These are phyloP conservation scores for Claviceps sp. DNA, from an alignment of 2,329 filamentous ascomycete genomes.

Conservation along the genomic window DNA sequence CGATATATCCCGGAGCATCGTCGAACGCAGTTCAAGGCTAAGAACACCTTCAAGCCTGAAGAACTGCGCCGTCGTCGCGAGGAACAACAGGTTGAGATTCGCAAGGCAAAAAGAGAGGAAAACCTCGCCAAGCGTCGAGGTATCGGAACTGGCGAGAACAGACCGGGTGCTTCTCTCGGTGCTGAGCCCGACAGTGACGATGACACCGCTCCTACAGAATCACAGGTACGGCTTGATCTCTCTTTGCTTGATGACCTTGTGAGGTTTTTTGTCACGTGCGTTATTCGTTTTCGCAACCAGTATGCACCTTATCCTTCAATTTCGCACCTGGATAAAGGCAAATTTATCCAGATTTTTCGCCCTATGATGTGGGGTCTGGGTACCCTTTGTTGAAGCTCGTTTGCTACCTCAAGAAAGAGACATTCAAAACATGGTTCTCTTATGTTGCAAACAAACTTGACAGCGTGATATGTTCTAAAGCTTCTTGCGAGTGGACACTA, in stretches of 20 bases:
- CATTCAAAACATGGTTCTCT: background rate
- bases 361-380: slow-evolving; percentile 19
- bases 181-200: slow-evolving; percentile 94
- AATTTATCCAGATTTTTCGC: slow-evolving; percentile 5
- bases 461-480: too few relatives aligned
- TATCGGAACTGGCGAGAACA: slow-evolving; percentile 68
- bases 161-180: slow-evolving; percentile 69
- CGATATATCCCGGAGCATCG: slow-evolving; percentile 99
- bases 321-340: background rate
- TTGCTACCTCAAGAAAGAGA: background rate
- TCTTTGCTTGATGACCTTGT: background rate
- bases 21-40: slow-evolving; percentile 98
- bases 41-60: slow-evolving; percentile 97
- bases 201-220: slow-evolving; percentile 88
- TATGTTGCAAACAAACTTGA: too few relatives aligned
- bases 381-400: slow-evolving; percentile 12
- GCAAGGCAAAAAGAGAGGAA: slow-evolving; percentile 97
- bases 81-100: slow-evolving; percentile 98
- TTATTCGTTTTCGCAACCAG: background rate
- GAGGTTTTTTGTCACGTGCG: background rate
- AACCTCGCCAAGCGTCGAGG: slow-evolving; percentile 97
- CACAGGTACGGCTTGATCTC: slow-evolving; percentile 53
- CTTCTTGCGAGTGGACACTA: slow-evolving; percentile 8
- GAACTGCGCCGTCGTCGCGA: slow-evolving; percentile 96
- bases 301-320: background rate